Conservation (phyloP, 2,329 filamentous ascomycete genomes). For the Orbilia oligospora region DNA sequence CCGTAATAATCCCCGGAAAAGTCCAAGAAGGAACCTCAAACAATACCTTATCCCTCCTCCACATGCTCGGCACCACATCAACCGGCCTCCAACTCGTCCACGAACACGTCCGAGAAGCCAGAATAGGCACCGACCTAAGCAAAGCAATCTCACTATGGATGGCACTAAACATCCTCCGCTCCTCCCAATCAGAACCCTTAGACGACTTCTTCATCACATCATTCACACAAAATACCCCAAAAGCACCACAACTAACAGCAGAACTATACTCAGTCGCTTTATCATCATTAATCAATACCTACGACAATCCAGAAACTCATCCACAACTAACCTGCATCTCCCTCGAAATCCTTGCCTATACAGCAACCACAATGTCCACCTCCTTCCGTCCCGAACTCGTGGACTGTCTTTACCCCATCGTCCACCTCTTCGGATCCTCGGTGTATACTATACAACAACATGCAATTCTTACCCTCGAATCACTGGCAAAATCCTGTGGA, state of each 20-base stretch:
- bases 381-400: slow-evolving; percentile 88
- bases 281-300: slow-evolving; percentile 73
- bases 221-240: slow-evolving; percentile 52
- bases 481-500: slow-evolving; percentile 80
- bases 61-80: slow-evolving; percentile 72
- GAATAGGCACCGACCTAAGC: slow-evolving; percentile 54
- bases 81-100: slow-evolving; percentile 66
- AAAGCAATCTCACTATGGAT: slow-evolving; percentile 64
- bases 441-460: slow-evolving; percentile 80
- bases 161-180: slow-evolving; percentile 63
- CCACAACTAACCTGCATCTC: slow-evolving; percentile 71
- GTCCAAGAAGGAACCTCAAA: slow-evolving; percentile 76
- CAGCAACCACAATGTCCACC: slow-evolving; percentile 76
- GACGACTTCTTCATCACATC: slow-evolving; percentile 71
- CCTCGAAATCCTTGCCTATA: slow-evolving; percentile 83
- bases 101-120: slow-evolving; percentile 62
- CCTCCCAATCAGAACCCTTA: slow-evolving; percentile 65
- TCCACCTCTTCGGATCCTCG: slow-evolving; percentile 85
- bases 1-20: slow-evolving; percentile 73
- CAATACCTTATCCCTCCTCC: slow-evolving; percentile 74
- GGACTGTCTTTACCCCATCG: slow-evolving; percentile 90
- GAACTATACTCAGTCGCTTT: slow-evolving; percentile 81
- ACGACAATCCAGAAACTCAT: slow-evolving; percentile 72
- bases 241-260: slow-evolving; percentile 68
- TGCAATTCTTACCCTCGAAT: slow-evolving; percentile 85